These are phyloP conservation scores for Hebeloma cylindrosporum DNA, from an alignment of 768 basidiomycete genomes.

Conservation along the genomic window DNA sequence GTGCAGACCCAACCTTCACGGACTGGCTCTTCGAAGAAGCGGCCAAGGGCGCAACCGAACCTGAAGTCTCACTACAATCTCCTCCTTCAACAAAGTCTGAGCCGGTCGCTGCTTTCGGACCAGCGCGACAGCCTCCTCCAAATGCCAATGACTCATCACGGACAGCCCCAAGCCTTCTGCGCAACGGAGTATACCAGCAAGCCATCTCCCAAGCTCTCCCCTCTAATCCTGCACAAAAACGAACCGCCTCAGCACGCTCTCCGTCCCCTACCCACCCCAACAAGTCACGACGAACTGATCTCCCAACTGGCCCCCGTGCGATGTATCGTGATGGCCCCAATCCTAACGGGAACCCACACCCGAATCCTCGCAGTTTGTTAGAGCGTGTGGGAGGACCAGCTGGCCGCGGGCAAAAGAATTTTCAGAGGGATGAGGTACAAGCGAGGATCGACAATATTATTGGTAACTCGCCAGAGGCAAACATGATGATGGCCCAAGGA, in stretches of 20 bases:
- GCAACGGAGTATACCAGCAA: slow-evolving; percentile 68
- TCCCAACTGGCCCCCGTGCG: slow-evolving; percentile 84
- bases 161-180: slow-evolving; percentile 47
- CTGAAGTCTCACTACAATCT: slow-evolving; percentile 41
- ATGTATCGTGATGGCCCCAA: slow-evolving; percentile 56
- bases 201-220: slow-evolving; percentile 67
- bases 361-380: slow-evolving; percentile 63
- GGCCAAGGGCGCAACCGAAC: slow-evolving; percentile 61
- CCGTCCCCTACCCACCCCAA: slow-evolving; percentile 65
- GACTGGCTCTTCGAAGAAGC: slow-evolving; percentile 87
- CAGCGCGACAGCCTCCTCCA: slow-evolving; percentile 32
- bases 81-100: slow-evolving; percentile 37
- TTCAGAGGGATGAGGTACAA: slow-evolving; percentile 67
- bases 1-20: slow-evolving; percentile 76
- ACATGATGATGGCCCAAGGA: slow-evolving; percentile 54
- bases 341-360: slow-evolving; percentile 21
- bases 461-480: slow-evolving; percentile 48
- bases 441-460: slow-evolving; percentile 80
- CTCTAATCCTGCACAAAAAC: slow-evolving; percentile 56
- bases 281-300: slow-evolving; percentile 71
- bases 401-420: slow-evolving; percentile 40
- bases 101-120: slow-evolving; percentile 25
- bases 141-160: slow-evolving; percentile 41
- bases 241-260: slow-evolving; percentile 64
- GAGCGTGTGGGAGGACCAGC: slow-evolving; percentile 75